Evolutionary conservation across 345 rosid genomes (phyloP), one percentile per base, ranked within the genome.

Genomic region (Barbarea vulgaris): DNA sequence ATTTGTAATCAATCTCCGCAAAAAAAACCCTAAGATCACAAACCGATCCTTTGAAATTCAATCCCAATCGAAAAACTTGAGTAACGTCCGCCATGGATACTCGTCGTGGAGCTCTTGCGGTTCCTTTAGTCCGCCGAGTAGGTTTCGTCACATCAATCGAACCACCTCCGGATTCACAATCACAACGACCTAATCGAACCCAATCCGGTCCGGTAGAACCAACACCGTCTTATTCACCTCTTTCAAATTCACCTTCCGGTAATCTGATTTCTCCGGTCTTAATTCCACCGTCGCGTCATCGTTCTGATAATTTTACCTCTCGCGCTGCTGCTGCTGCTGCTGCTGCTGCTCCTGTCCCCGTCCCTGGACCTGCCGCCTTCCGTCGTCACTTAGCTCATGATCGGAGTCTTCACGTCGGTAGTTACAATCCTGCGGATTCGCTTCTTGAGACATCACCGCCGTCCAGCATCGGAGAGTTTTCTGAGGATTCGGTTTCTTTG

Each of bases 241-340:
- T 82, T 12, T 70, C 90, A 6, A 75, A 77, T 4, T 86, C 92
- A 8, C 87, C 90, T 14, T 84, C 87, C 31, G 70, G 75, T 1
- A 84, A 89, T 42, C 70, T 85, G 9, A 83, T 85, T 57, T 84
- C 87, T 34, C 91, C 93, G 18, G 85, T 90, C 21, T 72, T 85
- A 81, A 90, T 90, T n/a, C 96, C 93, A 9, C 93, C 93, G 28
- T 66, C 90, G 15, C 96, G 93, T 61, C 90, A 87, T 57, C 85
- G 55, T 39, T 88, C 89, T 7, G 96, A 85, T 4, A 84, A 85
- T 52, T 77, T 87, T 28, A 58, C 84, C 22, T 70, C 78, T 48
- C 93, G 85, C 67, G 79, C n/a, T 22, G 71, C 70, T 28, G 59
- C 70, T 28, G 82, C 83, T 1, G 86, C 93, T 1, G 77, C n/a